Base-by-base conservation (phyloP, 345 rosid genomes). In the Rhodamnia rubescens region DNA sequence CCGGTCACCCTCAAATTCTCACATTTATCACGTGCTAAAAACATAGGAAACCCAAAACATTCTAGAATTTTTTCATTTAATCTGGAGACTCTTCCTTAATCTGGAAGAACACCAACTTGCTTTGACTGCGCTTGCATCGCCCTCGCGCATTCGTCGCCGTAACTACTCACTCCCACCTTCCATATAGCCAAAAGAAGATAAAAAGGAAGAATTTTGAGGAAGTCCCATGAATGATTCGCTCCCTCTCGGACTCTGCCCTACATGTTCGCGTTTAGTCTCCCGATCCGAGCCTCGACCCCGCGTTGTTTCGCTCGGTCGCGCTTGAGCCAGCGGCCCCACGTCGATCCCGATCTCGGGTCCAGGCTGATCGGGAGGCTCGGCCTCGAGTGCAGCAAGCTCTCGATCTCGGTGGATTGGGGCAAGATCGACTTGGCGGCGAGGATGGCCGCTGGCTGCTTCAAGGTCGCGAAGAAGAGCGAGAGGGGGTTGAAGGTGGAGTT, bases 371-470 rank as follows among this genome's bases (percentile, higher is more conserved):
- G 80, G 80, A 36, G 47, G 80, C 80, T 69, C 7, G 14, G 80
- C 36, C 22, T 86, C 85, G 81, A 84, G 84, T 84, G 83, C 87
- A 82, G 83, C 74, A 18, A 74, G 74, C n/a, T 27, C 27, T 81
- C 83, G 42, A 75, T 50, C 44, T 53, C 89, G 58, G 81, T 85
- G 88, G 75, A 85, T 82, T 84, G 26, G 88, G 82, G 82, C 85
- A 58, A 75, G 87, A 91, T 92, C 94, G 92, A 88, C 83, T 88
- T 88, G 88, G 52, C 88, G 44, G 87, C 87, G 87, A 83, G 86
- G 52, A 83, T 94, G 83, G 88, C 88, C 40, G 83, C 87, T 69
- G 91, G 95, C 18, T 96, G 95, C 89, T 92, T 96, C 83, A 88
- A 85, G 81, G 90, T 87, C 82, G 85, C 81, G 52, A 83, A 53